Evolutionary conservation across 768 basidiomycete species (phyloP).

Genomic region (Leccinum obscurum): DNA sequence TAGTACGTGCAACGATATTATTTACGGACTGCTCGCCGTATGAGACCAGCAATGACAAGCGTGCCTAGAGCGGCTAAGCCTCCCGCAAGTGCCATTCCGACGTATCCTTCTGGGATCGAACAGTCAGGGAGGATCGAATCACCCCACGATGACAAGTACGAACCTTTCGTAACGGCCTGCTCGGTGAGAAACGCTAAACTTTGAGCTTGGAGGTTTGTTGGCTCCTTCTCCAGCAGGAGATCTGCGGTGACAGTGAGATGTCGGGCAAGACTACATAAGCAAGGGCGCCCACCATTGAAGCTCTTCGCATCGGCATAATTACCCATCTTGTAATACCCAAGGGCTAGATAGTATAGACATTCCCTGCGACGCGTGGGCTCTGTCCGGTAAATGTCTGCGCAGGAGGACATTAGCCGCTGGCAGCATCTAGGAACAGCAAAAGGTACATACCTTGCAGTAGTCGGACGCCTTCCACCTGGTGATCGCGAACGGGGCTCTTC

Average conservation of each 20-base stretch:
- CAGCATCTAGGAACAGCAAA: neutral
- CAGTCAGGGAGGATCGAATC: neutral
- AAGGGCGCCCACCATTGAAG: constrained; percentile 75
- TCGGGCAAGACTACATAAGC: neutral
- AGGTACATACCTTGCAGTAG: constrained; percentile 74
- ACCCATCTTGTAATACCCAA: constrained; percentile 96
- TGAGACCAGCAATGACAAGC: constrained; percentile 67
- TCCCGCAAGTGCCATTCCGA: constrained; percentile 95
- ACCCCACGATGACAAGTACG: constrained; percentile 17
- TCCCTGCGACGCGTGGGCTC: constrained; percentile 88
- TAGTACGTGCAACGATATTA: constrained; percentile 22
- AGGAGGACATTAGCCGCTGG: constrained; percentile 11
- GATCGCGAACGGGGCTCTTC: constrained; percentile 80
- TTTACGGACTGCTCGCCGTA: constrained; percentile 77
- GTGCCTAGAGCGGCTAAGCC: constrained; percentile 86
- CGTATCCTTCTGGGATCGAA: constrained; percentile 79
- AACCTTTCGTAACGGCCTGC: constrained; percentile 78
- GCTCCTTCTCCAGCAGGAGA: constrained; percentile 87
- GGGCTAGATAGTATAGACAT: constrained; percentile 93
- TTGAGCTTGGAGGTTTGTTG: constrained; percentile 89
- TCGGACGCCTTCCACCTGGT: constrained; percentile 91
- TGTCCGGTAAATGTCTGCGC: constrained; percentile 83
- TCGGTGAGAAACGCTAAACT: constrained; percentile 87
- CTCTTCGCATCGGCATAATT: constrained; percentile 90
- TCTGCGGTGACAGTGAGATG: constrained; percentile 43